Percentiles rank a stretch among this genome's conserved stretches.
Conservation (phyloP, 805 yeast species). For the Kodamaea restingae region DNA sequence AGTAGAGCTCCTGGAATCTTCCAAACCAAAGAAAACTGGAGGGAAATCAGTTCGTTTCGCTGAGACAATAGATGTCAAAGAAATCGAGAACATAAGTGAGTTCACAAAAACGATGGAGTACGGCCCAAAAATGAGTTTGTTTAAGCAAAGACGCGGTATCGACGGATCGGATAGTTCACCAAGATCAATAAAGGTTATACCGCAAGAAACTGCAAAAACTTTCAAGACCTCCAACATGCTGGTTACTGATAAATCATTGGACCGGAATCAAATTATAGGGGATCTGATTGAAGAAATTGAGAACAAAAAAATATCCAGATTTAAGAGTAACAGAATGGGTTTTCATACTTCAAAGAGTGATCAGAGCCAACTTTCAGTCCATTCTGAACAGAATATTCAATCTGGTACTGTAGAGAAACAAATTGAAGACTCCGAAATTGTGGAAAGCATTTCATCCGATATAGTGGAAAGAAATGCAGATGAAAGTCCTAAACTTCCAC, state of each 20-base stretch:
- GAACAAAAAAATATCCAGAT: constrained; percentile 7
- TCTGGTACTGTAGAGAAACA: no score
- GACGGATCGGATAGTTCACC: constrained; percentile 1
- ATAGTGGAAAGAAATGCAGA: no score
- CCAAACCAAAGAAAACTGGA: background rate
- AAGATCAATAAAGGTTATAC: no score
- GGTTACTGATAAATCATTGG: constrained; percentile 9
- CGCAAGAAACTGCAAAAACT: no score
- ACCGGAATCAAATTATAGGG: constrained; percentile 12
- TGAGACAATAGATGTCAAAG: constrained; percentile 50
- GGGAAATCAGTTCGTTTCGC: constrained; percentile 53
- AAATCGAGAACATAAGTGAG: constrained; percentile 54
- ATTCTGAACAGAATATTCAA: no score
- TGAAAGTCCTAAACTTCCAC: no score
- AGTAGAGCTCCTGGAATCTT: no score
- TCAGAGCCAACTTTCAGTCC: no score
- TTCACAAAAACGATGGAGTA: constrained; percentile 31
- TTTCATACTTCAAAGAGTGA: no score
- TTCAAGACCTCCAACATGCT: background rate
- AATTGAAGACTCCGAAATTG: no score
- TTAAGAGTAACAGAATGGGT: constrained; percentile 4
- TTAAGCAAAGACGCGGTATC: constrained; percentile 10
- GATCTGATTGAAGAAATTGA: constrained; percentile 11
- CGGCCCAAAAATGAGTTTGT: constrained; percentile 10
- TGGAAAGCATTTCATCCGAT: no score